These are phyloP conservation scores for Persicaria tinctoria DNA, from an alignment of 148 eudicot species.

Conservation along the genomic window DNA sequence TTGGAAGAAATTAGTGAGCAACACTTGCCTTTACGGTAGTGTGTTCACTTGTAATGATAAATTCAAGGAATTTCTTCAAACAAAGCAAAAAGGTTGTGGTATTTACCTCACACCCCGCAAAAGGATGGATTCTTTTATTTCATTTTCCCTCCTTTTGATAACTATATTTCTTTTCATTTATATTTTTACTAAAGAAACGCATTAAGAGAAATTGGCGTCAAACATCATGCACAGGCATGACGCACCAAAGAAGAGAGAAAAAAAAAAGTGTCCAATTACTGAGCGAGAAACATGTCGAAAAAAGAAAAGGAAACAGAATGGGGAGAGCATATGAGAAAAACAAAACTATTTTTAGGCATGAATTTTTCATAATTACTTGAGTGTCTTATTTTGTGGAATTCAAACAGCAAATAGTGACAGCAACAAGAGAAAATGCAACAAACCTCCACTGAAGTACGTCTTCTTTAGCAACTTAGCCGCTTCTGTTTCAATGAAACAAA, in stretches of 20 bases:
- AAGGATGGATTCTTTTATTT: too few species aligned
- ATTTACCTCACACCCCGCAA: too few species aligned
- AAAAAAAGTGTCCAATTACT: not conserved
- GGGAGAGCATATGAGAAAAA: not conserved
- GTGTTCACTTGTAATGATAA: too few species aligned
- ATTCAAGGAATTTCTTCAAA: too few species aligned
- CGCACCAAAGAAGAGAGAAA: not conserved
- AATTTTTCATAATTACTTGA: not conserved
- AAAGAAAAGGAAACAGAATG: not conserved
- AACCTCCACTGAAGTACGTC: conserved; percentile 92
- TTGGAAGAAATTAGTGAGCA: too few species aligned
- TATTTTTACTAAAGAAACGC: not conserved
- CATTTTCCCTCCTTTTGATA: not conserved
- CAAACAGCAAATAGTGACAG: not conserved
- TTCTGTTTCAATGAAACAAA: conserved; percentile 36
- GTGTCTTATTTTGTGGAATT: not conserved
- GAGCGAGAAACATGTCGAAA: not conserved
- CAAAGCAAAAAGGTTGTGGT: too few species aligned
- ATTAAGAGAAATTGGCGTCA: not conserved
- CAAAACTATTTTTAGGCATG: not conserved
- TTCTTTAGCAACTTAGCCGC: conserved; percentile 83
- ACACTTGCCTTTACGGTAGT: too few species aligned
- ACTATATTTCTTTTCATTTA: not conserved
- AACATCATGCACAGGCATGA: not conserved
- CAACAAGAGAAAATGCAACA: conserved; percentile 16